Conservation (phyloP, 305 asterid genomes). For the Petunia hybrid region DNA sequence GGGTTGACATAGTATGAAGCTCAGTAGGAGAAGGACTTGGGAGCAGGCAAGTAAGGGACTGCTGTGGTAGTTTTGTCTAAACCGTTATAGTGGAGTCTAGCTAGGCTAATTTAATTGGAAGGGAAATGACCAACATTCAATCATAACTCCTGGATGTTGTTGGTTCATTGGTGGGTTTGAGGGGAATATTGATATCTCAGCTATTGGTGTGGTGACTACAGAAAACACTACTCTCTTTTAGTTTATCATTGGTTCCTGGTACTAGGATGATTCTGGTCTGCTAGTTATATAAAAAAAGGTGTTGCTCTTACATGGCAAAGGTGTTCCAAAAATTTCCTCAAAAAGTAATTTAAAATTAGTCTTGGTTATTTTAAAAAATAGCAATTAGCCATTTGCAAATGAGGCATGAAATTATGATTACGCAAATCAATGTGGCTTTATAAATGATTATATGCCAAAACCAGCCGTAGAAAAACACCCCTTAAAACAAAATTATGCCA, state of each 20-base stretch:
- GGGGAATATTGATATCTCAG: background rate
- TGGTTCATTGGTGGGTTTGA: background rate
- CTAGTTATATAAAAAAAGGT: background rate
- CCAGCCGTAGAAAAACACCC: background rate
- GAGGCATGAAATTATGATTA: conserved; percentile 4
- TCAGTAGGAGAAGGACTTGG: background rate
- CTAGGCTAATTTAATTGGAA: background rate
- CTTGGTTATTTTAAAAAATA: background rate
- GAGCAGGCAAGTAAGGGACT: background rate
- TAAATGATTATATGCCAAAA: background rate
- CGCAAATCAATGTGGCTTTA: background rate
- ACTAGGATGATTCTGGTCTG: background rate
- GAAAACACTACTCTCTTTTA: conserved; percentile 2
- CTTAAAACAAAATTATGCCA: background rate
- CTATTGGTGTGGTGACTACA: background rate
- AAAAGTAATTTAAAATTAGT: background rate
- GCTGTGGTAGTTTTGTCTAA: background rate
- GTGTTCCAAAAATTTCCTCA: background rate
- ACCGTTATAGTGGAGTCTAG: background rate
- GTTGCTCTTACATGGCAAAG: background rate
- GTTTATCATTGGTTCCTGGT: conserved; percentile 20
- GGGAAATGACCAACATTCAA: background rate
- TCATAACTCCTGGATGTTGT: background rate
- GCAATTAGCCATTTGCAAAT: background rate
- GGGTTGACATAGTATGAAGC: background rate